phyloP scores from a whole-genome alignment of 129 eudicot genomes.

The Erigeron canadensis region DNA sequence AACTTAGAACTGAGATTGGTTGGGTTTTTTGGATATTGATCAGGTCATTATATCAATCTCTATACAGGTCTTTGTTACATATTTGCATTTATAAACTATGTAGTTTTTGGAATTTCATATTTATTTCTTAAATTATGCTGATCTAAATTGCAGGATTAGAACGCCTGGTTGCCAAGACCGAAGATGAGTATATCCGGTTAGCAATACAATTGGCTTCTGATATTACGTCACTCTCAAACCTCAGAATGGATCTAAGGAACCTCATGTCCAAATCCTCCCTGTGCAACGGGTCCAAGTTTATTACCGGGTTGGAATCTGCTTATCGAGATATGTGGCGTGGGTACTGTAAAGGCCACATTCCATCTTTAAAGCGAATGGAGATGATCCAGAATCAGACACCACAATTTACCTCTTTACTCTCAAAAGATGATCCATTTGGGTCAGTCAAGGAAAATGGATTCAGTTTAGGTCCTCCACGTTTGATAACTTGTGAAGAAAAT shows the following conservation, averaged over 20 bases:
- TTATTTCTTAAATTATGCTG: neutral
- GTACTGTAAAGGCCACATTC: slow-evolving; percentile 80
- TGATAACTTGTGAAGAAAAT: slow-evolving; percentile 42
- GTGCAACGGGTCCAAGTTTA: slow-evolving; percentile 75
- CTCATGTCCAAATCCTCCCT: slow-evolving; percentile 84
- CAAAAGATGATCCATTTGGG: slow-evolving; percentile 33
- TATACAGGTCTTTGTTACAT: too few species aligned
- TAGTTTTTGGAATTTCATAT: too few species aligned
- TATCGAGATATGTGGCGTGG: slow-evolving; percentile 80
- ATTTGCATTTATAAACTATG: too few species aligned
- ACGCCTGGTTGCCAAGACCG: slow-evolving; percentile 72
- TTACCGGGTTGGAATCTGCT: slow-evolving; percentile 58
- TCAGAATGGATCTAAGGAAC: slow-evolving; percentile 75
- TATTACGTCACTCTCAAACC: slow-evolving; percentile 58
- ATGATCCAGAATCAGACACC: slow-evolving; percentile 39
- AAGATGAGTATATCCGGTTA: slow-evolving; percentile 76
- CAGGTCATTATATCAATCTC: too few species aligned
- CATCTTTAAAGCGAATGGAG: slow-evolving; percentile 65
- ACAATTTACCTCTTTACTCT: slow-evolving; percentile 27
- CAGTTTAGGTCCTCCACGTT: slow-evolving; percentile 29
- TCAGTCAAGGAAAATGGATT: slow-evolving; percentile 58
- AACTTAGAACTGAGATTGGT: too few species aligned
- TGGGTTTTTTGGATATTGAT: too few species aligned
- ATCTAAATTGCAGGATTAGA: slow-evolving; percentile 54
- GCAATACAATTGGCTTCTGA: slow-evolving; percentile 81